Conservation (phyloP, 345 rosid species). For the Draba incana region DNA sequence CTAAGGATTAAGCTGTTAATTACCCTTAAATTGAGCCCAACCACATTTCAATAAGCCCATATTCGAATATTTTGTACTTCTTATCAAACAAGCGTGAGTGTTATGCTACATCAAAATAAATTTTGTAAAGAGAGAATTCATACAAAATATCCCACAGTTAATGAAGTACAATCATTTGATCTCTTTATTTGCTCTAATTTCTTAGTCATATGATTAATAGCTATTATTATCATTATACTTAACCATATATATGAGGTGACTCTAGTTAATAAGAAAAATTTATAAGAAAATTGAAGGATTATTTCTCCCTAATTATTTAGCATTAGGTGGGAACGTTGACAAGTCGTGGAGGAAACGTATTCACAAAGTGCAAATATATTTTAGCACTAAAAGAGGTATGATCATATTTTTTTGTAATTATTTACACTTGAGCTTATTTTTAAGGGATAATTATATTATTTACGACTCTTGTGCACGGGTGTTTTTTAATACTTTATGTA, state of each 20-base stretch:
- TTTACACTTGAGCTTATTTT: slow-evolving; percentile 31
- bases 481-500: slow-evolving; percentile 23
- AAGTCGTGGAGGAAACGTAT: slow-evolving; percentile 44
- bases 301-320: slow-evolving; percentile 33
- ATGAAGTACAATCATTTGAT: slow-evolving; percentile 14
- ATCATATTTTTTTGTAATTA: slow-evolving; percentile 23
- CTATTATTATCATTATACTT: slow-evolving; percentile 20
- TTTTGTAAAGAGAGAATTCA: not conserved
- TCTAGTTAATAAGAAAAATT: slow-evolving; percentile 16
- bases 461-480: slow-evolving; percentile 41
- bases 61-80: too few species aligned
- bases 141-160: not conserved
- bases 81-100: not conserved
- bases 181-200: slow-evolving; percentile 33
- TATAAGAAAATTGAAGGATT: not conserved
- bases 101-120: not conserved
- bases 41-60: slow-evolving; percentile 16
- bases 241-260: slow-evolving; percentile 31
- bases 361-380: slow-evolving; percentile 40
- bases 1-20: not conserved
- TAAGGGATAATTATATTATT: slow-evolving; percentile 26
- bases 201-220: slow-evolving; percentile 43
- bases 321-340: slow-evolving; percentile 44
- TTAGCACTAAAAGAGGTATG: slow-evolving; percentile 31
- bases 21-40: slow-evolving; percentile 5